These are phyloP conservation scores for Phaeotremella skinneri DNA, from an alignment of 768 basidiomycete species.

Conservation along the genomic window DNA sequence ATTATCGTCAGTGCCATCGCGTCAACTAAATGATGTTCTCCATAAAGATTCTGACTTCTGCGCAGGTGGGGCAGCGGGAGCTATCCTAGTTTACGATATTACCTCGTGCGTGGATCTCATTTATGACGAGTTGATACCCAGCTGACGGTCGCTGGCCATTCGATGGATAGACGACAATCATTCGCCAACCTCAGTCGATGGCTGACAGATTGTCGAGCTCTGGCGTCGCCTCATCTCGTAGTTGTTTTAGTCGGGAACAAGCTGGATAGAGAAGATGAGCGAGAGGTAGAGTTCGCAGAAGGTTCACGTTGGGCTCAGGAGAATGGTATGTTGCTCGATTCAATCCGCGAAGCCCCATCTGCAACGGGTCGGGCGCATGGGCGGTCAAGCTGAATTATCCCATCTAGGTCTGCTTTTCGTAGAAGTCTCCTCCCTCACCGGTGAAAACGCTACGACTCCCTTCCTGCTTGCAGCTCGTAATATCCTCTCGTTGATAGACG, in stretches of 20 bases:
- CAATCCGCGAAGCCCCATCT: too few species aligned
- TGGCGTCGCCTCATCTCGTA: conserved; percentile 88
- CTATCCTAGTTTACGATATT: conserved; percentile 54
- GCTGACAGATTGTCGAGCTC: conserved; percentile 87
- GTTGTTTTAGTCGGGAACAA: conserved; percentile 79
- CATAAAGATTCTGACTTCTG: neutral
- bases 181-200: conserved; percentile 80
- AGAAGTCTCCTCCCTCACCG: conserved; percentile 85
- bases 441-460: conserved; percentile 87
- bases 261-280: conserved; percentile 82
- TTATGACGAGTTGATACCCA: neutral
- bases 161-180: conserved; percentile 69
- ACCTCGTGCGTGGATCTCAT: conserved; percentile 57
- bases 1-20: conserved; percentile 60
- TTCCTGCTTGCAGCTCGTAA: conserved; percentile 79
- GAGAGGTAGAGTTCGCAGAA: conserved; percentile 94
- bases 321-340: conserved; percentile 63
- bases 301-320: conserved; percentile 94
- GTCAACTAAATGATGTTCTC: neutral
- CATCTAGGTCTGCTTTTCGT: conserved; percentile 80
- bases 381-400: too few species aligned
- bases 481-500: conserved; percentile 85
- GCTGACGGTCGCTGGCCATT: neutral
- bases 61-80: conserved; percentile 63
- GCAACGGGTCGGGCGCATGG: too few species aligned